Evolutionary conservation across 192 early-diverging fungal genomes (phyloP).

Genomic region (Umbelopsis sp.): DNA sequence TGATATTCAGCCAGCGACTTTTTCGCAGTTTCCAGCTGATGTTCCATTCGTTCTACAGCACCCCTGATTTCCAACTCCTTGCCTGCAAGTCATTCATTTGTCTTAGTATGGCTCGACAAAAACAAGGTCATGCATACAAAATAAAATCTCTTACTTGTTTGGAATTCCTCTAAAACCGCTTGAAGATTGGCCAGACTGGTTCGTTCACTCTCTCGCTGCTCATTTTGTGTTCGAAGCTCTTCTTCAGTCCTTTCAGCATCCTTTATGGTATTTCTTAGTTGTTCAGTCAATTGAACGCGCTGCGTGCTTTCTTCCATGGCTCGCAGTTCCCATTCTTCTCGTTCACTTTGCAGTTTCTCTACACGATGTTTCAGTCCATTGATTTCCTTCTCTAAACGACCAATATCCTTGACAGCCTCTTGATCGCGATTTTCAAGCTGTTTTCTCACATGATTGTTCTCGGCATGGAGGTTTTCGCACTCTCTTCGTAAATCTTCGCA

Average conservation of each 20-base stretch:
- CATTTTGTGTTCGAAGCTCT: slow-evolving; percentile 46
- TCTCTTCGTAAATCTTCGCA: slow-evolving; percentile 61
- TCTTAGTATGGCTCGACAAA: neutral
- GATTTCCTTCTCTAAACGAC: slow-evolving; percentile 53
- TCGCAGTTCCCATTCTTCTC: slow-evolving; percentile 59
- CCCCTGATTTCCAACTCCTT: slow-evolving; percentile 60
- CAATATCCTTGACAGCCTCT: slow-evolving; percentile 56
- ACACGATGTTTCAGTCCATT: slow-evolving; percentile 57
- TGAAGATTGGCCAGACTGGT: slow-evolving; percentile 79
- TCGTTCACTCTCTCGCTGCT: slow-evolving; percentile 58
- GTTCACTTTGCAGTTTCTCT: slow-evolving; percentile 59
- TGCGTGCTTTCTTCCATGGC: slow-evolving; percentile 60
- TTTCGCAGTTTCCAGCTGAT: slow-evolving; percentile 41
- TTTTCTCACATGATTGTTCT: slow-evolving; percentile 22
- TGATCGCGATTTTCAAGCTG: slow-evolving; percentile 58
- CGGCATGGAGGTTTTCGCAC: slow-evolving; percentile 49
- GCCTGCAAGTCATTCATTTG: slow-evolving; percentile 15
- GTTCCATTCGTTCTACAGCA: slow-evolving; percentile 59
- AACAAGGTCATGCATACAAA: no score
- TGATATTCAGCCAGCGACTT: slow-evolving; percentile 58
- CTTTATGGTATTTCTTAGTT: slow-evolving; percentile 28
- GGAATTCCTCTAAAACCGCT: slow-evolving; percentile 85
- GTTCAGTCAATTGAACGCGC: slow-evolving; percentile 54
- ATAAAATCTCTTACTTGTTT: slow-evolving; percentile 58
- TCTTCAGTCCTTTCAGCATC: slow-evolving; percentile 52